Percentiles rank a stretch among this genome's conserved stretches.
Conservation (phyloP, 164 flowering plant genomes). For the grape (Vitis vinifera) region ASM3070453v1 NC_081811.1:6083501-6084000, state of each 20-base stretch:
- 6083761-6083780: constrained; percentile 27
- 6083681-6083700: constrained; percentile 77
- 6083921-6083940: constrained; percentile 74
- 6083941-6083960: constrained; percentile 50
- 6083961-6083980: constrained; percentile 82
- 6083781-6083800: constrained; percentile 88
- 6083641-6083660: constrained; percentile 67
- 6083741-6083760: constrained; percentile 91
- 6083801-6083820: constrained; percentile 74
- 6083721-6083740: constrained; percentile 77
- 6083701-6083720: constrained; percentile 82
- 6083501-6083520: constrained; percentile 77
- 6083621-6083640: constrained; percentile 81
- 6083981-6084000: constrained; percentile 74
- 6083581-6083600: constrained; percentile 85
- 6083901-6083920: constrained; percentile 86
- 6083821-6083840: constrained; percentile 48
- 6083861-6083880: constrained; percentile 55
- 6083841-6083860: constrained; percentile 45
- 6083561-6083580: constrained; percentile 96
- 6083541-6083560: constrained; percentile 76
- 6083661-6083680: constrained; percentile 69
- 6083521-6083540: constrained; percentile 87
- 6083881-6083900: constrained; percentile 82
- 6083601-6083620: constrained; percentile 65